Percentiles rank a stretch among this genome's conserved stretches.
Evolutionary conservation across 2,329 filamentous ascomycete species (phyloP).

Genomic region (Daldinia eschscholtzii): DNA sequence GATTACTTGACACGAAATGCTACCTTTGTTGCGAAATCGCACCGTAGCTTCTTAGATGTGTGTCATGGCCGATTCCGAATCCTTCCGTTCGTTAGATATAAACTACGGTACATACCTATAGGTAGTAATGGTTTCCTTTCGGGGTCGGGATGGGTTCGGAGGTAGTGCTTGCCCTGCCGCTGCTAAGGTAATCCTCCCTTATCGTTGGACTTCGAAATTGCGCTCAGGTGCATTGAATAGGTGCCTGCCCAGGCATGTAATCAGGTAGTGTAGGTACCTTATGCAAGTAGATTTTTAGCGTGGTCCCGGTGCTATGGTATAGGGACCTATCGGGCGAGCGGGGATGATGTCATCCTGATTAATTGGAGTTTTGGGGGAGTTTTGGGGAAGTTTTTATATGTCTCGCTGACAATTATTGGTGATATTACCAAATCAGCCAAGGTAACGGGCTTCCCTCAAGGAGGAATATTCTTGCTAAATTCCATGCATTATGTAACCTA

Average conservation of each 20-base stretch:
- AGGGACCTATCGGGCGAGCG: conserved; percentile 35
- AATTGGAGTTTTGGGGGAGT: conserved; percentile 8
- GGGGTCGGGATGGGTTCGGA: conserved; percentile 34
- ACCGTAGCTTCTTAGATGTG: not conserved
- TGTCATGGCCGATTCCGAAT: conserved; percentile 33
- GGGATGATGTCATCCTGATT: conserved; percentile 36
- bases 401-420: conserved; percentile 37
- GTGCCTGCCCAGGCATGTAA: not conserved
- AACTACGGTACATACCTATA: too few species aligned
- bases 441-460: conserved; percentile 13
- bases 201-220: conserved; percentile 16
- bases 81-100: conserved; percentile 19
- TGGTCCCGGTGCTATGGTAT: conserved; percentile 40
- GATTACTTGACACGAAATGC: conserved; percentile 20
- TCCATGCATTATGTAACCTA: conserved; percentile 25
- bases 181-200: conserved; percentile 10
- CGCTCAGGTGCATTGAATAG: conserved; percentile 3
- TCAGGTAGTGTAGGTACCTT: conserved; percentile 12
- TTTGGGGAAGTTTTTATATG: conserved; percentile 8
- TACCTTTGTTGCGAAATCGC: conserved; percentile 30
- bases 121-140: conserved; percentile 15
- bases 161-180: not conserved
- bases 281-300: conserved; percentile 31
- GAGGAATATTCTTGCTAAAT: conserved; percentile 15
- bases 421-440: conserved; percentile 10